Evolutionary conservation across 495 filamentous ascomycete species (phyloP).

Genomic region (Cenococcum geophilum): DNA sequence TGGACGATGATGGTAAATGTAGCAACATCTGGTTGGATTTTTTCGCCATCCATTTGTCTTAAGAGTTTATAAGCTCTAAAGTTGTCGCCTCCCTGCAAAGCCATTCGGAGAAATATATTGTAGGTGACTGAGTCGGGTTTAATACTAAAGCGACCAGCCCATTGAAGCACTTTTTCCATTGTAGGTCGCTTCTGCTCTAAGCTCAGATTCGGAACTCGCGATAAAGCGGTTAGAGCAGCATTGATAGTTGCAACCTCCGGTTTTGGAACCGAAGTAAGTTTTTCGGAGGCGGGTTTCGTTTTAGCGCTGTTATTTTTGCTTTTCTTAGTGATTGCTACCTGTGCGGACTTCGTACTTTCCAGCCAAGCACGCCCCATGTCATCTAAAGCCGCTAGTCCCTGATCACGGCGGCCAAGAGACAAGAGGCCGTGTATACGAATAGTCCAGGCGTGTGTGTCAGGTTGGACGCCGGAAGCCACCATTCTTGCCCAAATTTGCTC

Average conservation of each 20-base stretch:
- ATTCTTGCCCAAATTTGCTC: conserved; percentile 56
- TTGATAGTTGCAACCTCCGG: conserved; percentile 61
- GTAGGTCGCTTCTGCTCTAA: conserved; percentile 32
- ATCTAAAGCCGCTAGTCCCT: conserved; percentile 51
- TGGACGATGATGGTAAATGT: conserved; percentile 54
- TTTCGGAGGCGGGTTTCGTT: not conserved
- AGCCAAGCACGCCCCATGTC: conserved; percentile 48
- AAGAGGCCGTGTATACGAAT: conserved; percentile 57
- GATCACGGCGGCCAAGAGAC: conserved; percentile 40
- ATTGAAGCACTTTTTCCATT: conserved; percentile 49
- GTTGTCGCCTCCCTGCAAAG: conserved; percentile 44
- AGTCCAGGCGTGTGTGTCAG: conserved; percentile 56
- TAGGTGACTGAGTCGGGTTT: conserved; percentile 57
- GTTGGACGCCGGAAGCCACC: conserved; percentile 44
- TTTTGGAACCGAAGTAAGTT: conserved; percentile 34
- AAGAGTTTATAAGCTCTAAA: conserved; percentile 43
- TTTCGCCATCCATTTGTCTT: conserved; percentile 42
- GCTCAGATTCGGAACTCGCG: conserved; percentile 25
- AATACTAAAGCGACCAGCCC: conserved; percentile 54
- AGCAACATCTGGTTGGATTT: conserved; percentile 44
- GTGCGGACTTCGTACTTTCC: conserved; percentile 7
- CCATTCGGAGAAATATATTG: conserved; percentile 57
- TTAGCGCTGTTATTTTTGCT: not conserved
- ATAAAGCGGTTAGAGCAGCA: conserved; percentile 49
- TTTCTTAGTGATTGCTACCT: not conserved